phyloP scores from a whole-genome alignment of 202 grass and related monocot species.

The Eragrostis tef region DNA sequence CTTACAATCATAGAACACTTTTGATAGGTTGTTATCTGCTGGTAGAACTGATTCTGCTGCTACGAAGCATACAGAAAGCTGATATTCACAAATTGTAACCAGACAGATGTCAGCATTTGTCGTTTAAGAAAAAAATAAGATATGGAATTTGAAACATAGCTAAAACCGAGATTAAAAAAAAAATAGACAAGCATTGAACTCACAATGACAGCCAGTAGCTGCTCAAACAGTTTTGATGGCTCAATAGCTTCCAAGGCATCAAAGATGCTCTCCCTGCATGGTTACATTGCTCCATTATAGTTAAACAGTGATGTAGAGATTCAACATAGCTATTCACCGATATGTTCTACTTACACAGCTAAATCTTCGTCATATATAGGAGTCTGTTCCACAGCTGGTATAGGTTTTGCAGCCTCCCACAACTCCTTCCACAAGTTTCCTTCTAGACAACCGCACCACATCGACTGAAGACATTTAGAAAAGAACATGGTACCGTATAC shows the following conservation, averaged over 20 bases:
- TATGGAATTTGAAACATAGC: constrained; percentile 7
- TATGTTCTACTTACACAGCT: constrained; percentile 76
- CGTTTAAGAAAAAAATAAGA: constrained; percentile 41
- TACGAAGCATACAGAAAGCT: constrained; percentile 81
- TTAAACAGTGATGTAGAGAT: constrained; percentile 30
- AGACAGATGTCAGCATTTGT: constrained; percentile 7
- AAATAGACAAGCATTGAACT: constrained; percentile 33
- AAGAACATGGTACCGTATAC: background rate
- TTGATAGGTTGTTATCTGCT: constrained; percentile 64
- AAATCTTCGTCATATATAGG: constrained; percentile 98
- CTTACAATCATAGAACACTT: constrained; percentile 85
- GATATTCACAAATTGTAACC: constrained; percentile 56
- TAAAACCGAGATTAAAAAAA: background rate
- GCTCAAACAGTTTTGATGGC: constrained; percentile 81
- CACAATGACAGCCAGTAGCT: constrained; percentile 73
- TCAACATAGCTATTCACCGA: constrained; percentile 28
- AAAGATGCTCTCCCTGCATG: constrained; percentile 85
- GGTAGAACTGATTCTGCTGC: constrained; percentile 63
- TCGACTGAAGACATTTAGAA: constrained; percentile 35
- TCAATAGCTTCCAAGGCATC: constrained; percentile 72
- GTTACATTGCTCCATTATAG: constrained; percentile 40
- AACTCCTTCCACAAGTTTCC: constrained; percentile 98
- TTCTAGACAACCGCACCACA: constrained; percentile 51
- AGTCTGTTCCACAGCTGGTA: constrained; percentile 85
- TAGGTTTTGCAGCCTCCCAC: constrained; percentile 84